These are phyloP conservation scores for Cladosporium oxysporum DNA, from an alignment of 2,329 filamentous ascomycete genomes.

Conservation along the genomic window DNA sequence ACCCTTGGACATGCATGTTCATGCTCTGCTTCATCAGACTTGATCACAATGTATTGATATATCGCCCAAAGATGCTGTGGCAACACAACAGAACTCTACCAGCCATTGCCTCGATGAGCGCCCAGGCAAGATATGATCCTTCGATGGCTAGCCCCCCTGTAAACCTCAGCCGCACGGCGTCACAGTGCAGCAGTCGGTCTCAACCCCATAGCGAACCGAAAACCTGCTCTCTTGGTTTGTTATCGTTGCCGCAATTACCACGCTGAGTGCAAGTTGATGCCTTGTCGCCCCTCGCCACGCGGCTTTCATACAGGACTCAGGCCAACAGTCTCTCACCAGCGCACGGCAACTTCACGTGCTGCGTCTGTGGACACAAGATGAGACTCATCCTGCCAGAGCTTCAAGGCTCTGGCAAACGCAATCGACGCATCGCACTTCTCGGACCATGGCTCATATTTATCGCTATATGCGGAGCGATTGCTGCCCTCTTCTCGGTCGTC, in stretches of 20 bases:
- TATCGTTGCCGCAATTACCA: background rate
- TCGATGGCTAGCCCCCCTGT: background rate
- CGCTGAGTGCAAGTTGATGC: background rate
- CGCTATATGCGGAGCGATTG: background rate
- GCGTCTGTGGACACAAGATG: background rate
- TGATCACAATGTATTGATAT: background rate
- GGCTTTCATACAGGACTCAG: background rate
- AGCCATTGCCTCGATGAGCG: background rate
- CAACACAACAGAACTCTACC: background rate
- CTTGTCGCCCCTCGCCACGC: background rate
- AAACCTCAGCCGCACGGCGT: slow-evolving; percentile 1
- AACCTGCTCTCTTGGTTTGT: background rate
- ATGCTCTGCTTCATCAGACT: background rate
- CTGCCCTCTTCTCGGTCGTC: background rate
- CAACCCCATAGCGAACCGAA: background rate
- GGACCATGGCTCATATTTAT: slow-evolving; percentile 7
- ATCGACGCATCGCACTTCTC: background rate
- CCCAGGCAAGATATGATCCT: background rate
- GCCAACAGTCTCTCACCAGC: background rate
- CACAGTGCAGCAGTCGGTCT: background rate
- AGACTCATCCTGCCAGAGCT: slow-evolving; percentile 1
- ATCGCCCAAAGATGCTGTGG: background rate
- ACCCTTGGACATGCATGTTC: background rate
- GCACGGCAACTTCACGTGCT: background rate
- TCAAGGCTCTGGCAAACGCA: background rate